Percentiles rank a stretch among this genome's conserved stretches.
phyloP scores from a whole-genome alignment of 164 flowering plant species.

The Liriodendron chinense region DNA sequence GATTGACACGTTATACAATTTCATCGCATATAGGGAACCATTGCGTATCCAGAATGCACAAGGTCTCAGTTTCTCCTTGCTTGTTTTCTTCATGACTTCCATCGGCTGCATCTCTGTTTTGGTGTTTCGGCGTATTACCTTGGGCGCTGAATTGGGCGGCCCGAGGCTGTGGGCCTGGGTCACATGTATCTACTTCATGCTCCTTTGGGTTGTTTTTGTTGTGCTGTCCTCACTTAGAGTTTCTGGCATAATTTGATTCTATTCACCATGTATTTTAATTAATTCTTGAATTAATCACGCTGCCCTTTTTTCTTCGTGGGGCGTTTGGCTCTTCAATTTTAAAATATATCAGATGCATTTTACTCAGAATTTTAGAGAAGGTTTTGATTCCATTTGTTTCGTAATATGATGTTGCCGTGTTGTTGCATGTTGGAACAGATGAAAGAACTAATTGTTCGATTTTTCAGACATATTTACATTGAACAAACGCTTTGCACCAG shows the following conservation, averaged over 20 bases:
- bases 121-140: constrained; percentile 62
- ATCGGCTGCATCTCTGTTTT: constrained; percentile 72
- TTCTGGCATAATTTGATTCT: constrained; percentile 50
- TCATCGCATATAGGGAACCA: constrained; percentile 59
- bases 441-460: too few species aligned
- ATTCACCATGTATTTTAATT: too few species aligned
- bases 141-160: constrained; percentile 91
- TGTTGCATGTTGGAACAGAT: too few species aligned
- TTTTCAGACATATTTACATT: too few species aligned
- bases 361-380: too few species aligned
- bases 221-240: constrained; percentile 75
- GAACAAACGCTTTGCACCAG: too few species aligned
- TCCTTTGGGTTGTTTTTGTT: constrained; percentile 81
- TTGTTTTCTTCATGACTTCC: constrained; percentile 81
- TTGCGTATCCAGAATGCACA: constrained; percentile 55
- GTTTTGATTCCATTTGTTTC: too few species aligned
- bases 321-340: too few species aligned
- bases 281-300: too few species aligned
- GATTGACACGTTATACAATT: constrained; percentile 79
- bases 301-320: too few species aligned
- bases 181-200: constrained; percentile 66
- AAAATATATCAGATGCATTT: too few species aligned
- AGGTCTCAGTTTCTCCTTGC: constrained; percentile 82
- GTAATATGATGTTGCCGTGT: too few species aligned
- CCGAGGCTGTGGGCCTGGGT: constrained; percentile 85